Conservation (phyloP, 1,284 basidiomycete species). For the Moesziomyces sp. region DNA sequence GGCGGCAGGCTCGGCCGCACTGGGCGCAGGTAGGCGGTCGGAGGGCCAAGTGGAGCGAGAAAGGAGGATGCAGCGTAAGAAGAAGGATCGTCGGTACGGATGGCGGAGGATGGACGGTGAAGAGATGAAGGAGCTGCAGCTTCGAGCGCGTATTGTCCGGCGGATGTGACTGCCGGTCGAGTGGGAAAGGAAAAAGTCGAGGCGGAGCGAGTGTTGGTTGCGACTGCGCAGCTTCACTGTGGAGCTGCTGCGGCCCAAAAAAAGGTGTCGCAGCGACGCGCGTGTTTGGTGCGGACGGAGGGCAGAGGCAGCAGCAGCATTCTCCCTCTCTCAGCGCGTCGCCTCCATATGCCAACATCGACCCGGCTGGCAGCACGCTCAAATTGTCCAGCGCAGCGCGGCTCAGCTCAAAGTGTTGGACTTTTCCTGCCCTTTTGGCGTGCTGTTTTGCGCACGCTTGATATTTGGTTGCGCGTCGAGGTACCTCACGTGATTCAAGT, state of each 20-base stretch:
- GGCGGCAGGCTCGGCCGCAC: slow-evolving; percentile 17
- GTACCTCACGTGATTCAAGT: slow-evolving; percentile 23
- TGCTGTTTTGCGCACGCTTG: neutral
- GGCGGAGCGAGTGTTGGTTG: slow-evolving; percentile 1
- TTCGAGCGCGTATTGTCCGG: neutral
- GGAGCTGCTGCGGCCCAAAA: neutral
- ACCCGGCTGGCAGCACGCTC: too few relatives aligned
- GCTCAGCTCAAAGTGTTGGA: slow-evolving; percentile 8
- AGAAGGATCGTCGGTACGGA: neutral
- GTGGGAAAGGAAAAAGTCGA: neutral
- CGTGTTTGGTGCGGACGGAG: neutral
- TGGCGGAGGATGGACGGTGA: neutral
- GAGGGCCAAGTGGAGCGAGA: slow-evolving; percentile 1
- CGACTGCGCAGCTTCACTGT: neutral
- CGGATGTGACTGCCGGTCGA: neutral
- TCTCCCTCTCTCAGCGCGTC: neutral
- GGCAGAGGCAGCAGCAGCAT: neutral
- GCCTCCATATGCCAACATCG: too few relatives aligned
- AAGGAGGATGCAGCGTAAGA: neutral
- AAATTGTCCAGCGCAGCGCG: too few relatives aligned
- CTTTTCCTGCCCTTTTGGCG: neutral
- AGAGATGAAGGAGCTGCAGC: neutral
- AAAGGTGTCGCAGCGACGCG: too few relatives aligned
- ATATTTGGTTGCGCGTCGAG: slow-evolving; percentile 40
- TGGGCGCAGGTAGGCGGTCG: neutral